Evolutionary conservation across 805 yeast species (phyloP).

Genomic region (Pichia gijzeniarum): DNA sequence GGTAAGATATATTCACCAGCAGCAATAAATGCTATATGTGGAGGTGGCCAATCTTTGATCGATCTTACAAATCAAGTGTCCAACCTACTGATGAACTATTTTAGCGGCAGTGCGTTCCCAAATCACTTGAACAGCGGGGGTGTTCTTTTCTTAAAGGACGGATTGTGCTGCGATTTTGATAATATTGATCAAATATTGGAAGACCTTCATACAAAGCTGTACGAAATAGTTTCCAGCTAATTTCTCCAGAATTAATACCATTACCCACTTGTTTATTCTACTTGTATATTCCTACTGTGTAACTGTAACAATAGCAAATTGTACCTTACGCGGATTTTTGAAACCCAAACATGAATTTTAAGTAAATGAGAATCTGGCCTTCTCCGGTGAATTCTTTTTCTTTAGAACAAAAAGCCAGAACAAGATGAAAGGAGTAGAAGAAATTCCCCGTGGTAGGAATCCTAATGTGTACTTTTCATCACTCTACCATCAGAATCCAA

Average conservation of each 20-base stretch:
- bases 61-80: constrained; percentile 9
- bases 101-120: constrained; percentile 18
- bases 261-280: too few relatives aligned
- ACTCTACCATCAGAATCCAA: constrained; percentile 16
- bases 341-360: too few relatives aligned
- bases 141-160: constrained; percentile 20
- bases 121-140: constrained; percentile 10
- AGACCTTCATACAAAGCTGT: constrained; percentile 5
- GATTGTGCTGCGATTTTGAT: constrained; percentile 24
- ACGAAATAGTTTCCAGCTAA: not conserved
- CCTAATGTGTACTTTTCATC: constrained; percentile 25
- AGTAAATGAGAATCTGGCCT: too few relatives aligned
- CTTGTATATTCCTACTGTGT: too few relatives aligned
- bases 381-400: too few relatives aligned
- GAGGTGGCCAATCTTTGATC: constrained; percentile 13
- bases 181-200: constrained; percentile 12
- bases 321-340: too few relatives aligned
- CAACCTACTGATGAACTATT: constrained; percentile 11
- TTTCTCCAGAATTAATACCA: not conserved
- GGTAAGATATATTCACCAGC: not conserved
- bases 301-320: too few relatives aligned
- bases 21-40: not conserved
- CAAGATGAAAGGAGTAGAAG: constrained; percentile 26
- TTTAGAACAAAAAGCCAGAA: too few relatives aligned
- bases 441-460: constrained; percentile 24